Percentiles rank a stretch among this genome's conserved stretches.
Conservation (phyloP, 345 rosid species). For the Hibiscus tridactylites region DNA sequence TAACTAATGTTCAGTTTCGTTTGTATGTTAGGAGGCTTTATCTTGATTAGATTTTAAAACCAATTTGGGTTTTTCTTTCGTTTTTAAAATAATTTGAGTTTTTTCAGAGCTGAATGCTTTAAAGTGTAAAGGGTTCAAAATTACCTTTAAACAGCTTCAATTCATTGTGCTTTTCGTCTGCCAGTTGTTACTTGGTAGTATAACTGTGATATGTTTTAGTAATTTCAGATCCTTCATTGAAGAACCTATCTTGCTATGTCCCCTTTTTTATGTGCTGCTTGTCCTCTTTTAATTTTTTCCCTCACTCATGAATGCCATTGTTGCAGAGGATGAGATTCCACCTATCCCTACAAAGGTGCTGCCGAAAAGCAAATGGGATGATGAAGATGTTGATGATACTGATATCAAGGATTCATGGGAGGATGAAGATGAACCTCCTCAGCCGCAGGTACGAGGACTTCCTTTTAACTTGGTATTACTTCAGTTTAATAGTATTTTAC, state of each 20-base stretch:
- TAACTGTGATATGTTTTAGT: background rate
- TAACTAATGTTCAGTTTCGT: background rate
- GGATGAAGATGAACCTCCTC: constrained; percentile 68
- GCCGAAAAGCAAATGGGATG: constrained; percentile 69
- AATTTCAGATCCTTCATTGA: background rate
- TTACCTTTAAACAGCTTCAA: background rate
- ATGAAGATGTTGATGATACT: constrained; percentile 78
- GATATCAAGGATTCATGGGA: constrained; percentile 98
- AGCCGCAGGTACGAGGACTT: constrained; percentile 43
- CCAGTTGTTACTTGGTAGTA: background rate
- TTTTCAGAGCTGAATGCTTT: background rate
- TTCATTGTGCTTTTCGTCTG: background rate
- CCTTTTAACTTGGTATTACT: background rate
- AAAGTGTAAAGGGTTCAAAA: background rate
- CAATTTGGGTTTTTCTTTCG: background rate
- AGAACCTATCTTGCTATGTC: background rate
- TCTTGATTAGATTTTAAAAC: background rate
- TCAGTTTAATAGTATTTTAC: too few relatives aligned
- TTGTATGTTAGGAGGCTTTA: background rate
- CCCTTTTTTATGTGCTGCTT: background rate
- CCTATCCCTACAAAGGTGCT: constrained; percentile 42
- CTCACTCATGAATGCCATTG: background rate
- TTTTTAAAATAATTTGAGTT: background rate
- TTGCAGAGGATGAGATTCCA: constrained; percentile 67
- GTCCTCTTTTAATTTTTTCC: background rate